phyloP scores from a whole-genome alignment of 2,329 filamentous ascomycete genomes.

The Paecilomyces variotii region DNA sequence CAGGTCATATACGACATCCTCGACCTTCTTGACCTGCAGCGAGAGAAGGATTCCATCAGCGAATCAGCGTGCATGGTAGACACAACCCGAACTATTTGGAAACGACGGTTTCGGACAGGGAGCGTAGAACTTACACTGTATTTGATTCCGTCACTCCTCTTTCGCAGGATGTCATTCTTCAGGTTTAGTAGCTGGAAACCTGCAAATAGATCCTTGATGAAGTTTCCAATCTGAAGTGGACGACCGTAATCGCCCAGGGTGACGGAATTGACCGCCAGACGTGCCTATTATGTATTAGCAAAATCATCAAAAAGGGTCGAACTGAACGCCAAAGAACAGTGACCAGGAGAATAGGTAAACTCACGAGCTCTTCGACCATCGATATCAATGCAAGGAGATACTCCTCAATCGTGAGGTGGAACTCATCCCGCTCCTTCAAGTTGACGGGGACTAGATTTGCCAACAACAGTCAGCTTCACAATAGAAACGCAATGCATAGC shows the following conservation, averaged over 20 bases:
- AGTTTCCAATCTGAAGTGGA: slow-evolving; percentile 79
- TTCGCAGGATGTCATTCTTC: slow-evolving; percentile 87
- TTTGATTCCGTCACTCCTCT: slow-evolving; percentile 87
- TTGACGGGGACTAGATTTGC: slow-evolving; percentile 69
- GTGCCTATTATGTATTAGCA: slow-evolving; percentile 42
- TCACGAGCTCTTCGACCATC: slow-evolving; percentile 76
- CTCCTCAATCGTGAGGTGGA: slow-evolving; percentile 95
- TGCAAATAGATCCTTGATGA: slow-evolving; percentile 90
- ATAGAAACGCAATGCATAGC: background rate
- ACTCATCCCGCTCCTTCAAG: slow-evolving; percentile 78
- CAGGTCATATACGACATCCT: slow-evolving; percentile 95
- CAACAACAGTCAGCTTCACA: background rate
- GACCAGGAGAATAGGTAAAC: slow-evolving; percentile 11
- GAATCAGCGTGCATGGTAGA: background rate
- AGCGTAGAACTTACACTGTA: slow-evolving; percentile 54
- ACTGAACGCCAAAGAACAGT: background rate
- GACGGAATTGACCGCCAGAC: slow-evolving; percentile 88
- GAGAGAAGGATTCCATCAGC: background rate
- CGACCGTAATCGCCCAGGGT: slow-evolving; percentile 81
- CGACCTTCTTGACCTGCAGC: slow-evolving; percentile 77
- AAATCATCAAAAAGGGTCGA: background rate
- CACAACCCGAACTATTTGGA: background rate
- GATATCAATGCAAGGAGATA: slow-evolving; percentile 84
- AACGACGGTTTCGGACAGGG: background rate
- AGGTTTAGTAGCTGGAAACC: slow-evolving; percentile 96